Base-by-base conservation (phyloP, 306 rosid species). In the Vigna angularis region DNA sequence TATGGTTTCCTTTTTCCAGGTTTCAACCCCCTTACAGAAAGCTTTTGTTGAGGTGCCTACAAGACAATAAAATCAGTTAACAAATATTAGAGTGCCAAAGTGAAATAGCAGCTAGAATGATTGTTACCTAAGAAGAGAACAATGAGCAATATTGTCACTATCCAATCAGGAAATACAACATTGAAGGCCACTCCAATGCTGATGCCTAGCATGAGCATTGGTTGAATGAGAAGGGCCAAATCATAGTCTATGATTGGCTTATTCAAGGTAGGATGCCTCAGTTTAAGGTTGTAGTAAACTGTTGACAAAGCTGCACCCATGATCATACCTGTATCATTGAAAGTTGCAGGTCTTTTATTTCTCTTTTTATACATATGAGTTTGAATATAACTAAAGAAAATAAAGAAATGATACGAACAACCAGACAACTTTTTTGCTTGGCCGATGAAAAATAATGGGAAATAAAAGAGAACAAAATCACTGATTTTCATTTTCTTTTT, bases 201-300 rank as follows among this genome's bases (percentile, higher is more conserved):
- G 73, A 94, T 92, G 22, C 98, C 98, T 66, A 92, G 83, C 97
- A 94, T 90, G 70, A 94, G 97, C 98, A 92, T 94, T 5, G 98
- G 98, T 81, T 92, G 97, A 73, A 94, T 83, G 38, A 94, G 93
- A 62, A 94, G 84, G 1, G 90, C 92, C 88, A 94, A 86, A 88
- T 94, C 98, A 81, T 94, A 94, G 83, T 92, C 97, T 7, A 92
- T 94, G 51, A 94, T 87, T 26, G 97, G 95, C 89, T 89, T 79
- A 42, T 89, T 71, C 36, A 89, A 40, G 0, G 91, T 89, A 0
- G 98, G 98, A 82, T 92, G 97, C 81, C 93, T 92, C 48, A 87
- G 78, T 75, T 78, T 92, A 76, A 92, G 97, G 83, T 94, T 94
- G 67, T 90, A 94, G 76, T 89, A 90, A 28, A 90, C 97, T 17